Evolutionary conservation across 306 rosid genomes (phyloP), one percentile per base, ranked within the genome.

Genomic region (Notholithocarpus densiflorus): DNA sequence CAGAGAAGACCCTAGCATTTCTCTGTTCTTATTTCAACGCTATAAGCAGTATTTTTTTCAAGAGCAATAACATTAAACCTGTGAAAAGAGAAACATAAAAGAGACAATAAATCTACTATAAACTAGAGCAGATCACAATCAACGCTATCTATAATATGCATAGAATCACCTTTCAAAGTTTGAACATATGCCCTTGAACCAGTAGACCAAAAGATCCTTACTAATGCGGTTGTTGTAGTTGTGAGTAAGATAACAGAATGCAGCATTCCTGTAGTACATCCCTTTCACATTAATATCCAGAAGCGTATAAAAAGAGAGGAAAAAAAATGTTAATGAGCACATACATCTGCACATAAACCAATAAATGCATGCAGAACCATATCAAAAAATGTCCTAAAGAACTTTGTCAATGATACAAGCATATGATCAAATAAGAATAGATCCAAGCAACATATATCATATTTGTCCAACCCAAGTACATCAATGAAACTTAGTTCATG

Each of bases 111-210:
- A 52, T 56, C 57, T 66, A 45, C 27, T 21, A 65, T 74, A 51
- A 76, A 77, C 43, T 80, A 54, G 26, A 40, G 26, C 55, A 60
- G 12, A 48, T 75, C 72, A 77, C 53, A 26, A 53, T 48, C 56
- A 71, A 31, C 32, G 0, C 60, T 19, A 23, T 71, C 21, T 56
- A 61, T 34, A 74, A 73, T 57, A 57, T 48, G 5, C 31, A 52
- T 56, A 68, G 72, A 83, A 55, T 61, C 86, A 94, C 98, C 98
- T 91, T 70, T 92, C 93, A 75, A 94, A 92, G 85, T 82, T 88
- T 84, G 82, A 27, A 73, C 80, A 86, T 79, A 92, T 85, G 84
- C 90, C 98, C 88, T 91, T 86, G 79, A 94, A 92, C 97, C 97
- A 94, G 88, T 85, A 90, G 79, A 90, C 74, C 59, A 89, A 82